A percentile compares a stretch with the other conserved stretches of the same genome.
Evolutionary conservation across 805 yeast genomes (phyloP).

Genomic region (Ogataea trehalophila): DNA sequence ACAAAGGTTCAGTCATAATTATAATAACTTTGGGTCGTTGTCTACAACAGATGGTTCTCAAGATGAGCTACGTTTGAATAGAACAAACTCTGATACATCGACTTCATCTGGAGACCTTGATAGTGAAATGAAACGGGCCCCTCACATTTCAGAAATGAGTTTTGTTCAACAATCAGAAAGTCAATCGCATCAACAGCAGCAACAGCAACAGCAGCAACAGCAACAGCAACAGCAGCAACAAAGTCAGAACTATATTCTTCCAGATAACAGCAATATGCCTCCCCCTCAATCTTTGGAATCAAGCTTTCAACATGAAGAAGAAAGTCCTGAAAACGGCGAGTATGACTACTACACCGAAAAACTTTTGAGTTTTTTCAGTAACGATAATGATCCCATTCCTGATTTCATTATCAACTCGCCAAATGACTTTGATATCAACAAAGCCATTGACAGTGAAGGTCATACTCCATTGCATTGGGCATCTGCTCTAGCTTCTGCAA

Average conservation of each 20-base stretch:
- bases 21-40: conserved; percentile 22
- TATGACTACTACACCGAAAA: conserved; percentile 36
- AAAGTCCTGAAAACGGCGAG: conserved; percentile 26
- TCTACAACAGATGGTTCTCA: conserved; percentile 28
- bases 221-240: conserved; percentile 9
- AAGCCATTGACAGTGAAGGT: conserved; percentile 72
- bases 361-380: conserved; percentile 48
- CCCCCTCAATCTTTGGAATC: conserved; percentile 7
- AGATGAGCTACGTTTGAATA: conserved; percentile 21
- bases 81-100: conserved; percentile 26
- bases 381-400: conserved; percentile 36
- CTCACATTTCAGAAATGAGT: conserved; percentile 10
- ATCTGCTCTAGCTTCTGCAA: conserved; percentile 67
- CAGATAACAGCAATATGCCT: background rate
- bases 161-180: conserved; percentile 12
- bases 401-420: conserved; percentile 52
- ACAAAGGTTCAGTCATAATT: conserved; percentile 15
- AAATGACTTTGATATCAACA: conserved; percentile 56
- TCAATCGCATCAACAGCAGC: conserved; percentile 15
- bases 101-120: conserved; percentile 20
- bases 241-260: conserved; percentile 1
- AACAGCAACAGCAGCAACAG: conserved; percentile 15
- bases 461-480: conserved; percentile 87
- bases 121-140: conserved; percentile 12
- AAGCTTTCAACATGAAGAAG: conserved; percentile 3